Conservation (phyloP, 2,329 filamentous ascomycete genomes). For the Passalora sequoiae region DNA sequence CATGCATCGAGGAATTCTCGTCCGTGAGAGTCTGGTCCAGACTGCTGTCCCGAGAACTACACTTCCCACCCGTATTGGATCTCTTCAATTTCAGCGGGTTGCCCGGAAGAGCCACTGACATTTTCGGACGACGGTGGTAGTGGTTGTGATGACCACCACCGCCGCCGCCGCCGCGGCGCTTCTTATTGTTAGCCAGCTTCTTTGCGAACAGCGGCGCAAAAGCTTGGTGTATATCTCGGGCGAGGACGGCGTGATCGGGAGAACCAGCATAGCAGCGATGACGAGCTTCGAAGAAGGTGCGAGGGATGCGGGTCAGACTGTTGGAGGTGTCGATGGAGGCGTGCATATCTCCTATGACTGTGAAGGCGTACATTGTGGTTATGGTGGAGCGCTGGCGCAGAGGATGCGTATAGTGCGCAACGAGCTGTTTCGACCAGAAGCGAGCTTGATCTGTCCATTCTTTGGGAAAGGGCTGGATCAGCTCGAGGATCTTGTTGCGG, state of each 20-base stretch:
- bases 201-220: slow-evolving; percentile 39
- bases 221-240: slow-evolving; percentile 43
- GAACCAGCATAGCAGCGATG: slow-evolving; percentile 43
- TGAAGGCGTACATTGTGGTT: slow-evolving; percentile 43
- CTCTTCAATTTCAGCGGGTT: slow-evolving; percentile 10
- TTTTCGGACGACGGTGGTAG: slow-evolving; percentile 9
- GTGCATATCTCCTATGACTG: slow-evolving; percentile 33
- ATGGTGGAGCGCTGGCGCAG: slow-evolving; percentile 24
- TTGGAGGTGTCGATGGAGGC: slow-evolving; percentile 25
- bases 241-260: slow-evolving; percentile 43
- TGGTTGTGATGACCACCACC: too few relatives aligned
- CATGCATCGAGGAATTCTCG: slow-evolving; percentile 22
- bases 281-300: slow-evolving; percentile 43
- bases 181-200: slow-evolving; percentile 14
- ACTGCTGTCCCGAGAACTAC: slow-evolving; percentile 11
- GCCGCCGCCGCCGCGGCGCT: too few relatives aligned
- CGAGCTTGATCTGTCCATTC: slow-evolving; percentile 40
- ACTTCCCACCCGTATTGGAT: slow-evolving; percentile 4
- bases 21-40: slow-evolving; percentile 12
- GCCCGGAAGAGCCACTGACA: slow-evolving; percentile 3
- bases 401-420: slow-evolving; percentile 29
- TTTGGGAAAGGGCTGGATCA: slow-evolving; percentile 35
- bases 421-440: slow-evolving; percentile 41
- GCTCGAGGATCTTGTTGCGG: slow-evolving; percentile 26
- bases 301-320: slow-evolving; percentile 35